Base-by-base conservation (phyloP, 805 yeast species). In the Yarrowia sp. region DNA sequence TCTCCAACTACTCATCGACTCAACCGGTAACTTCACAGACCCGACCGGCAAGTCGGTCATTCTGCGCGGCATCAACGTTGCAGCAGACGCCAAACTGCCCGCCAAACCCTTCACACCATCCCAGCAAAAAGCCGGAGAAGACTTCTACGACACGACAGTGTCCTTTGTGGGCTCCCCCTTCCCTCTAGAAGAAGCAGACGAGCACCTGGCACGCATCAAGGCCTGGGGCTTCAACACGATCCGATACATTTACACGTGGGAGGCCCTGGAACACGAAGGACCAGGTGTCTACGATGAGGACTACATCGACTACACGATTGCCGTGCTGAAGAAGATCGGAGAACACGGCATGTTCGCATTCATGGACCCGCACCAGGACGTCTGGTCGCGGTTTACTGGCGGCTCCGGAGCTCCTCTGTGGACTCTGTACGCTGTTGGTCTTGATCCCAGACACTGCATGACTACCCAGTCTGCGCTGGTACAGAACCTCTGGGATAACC, bases 391-490 rank as follows among this genome's bases (percentile, higher is more conserved):
- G 51, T 88, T 80, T 70, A 77, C 84, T 10, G 97, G 97, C 5
- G 97, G 97, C 2, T 84, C 90, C 49, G 97, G 97, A 18, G 96
- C 97, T 3, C 97, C 97, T 0, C 68, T 89, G 69, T 92, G 97
- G 97, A 91, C 97, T 0, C 71, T 91, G 4, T 85, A 88, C 69
- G 92, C 94, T 22, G 96, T 93, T 1, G 97, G 97, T 0, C 74
- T 92, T 51, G 83, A 92, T 62, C 97, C 97, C 0, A 76, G 71
- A 6, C 73, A 81, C n/a, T 88, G 92, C 67, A 72, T 80, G 1
- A 75, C 64, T 0, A 87, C 93, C 3, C 87, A 85, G 63, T 96
- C 96, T 1, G 91, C 96, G 0, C 73, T 88, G 14, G 70, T 90
- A 6, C 96, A 90, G 66, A 85, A 86, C 66, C 72, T 27, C 77